These are phyloP conservation scores for Aspergillus transmontanensis DNA, from an alignment of 2,329 filamentous ascomycete genomes.

Conservation along the genomic window DNA sequence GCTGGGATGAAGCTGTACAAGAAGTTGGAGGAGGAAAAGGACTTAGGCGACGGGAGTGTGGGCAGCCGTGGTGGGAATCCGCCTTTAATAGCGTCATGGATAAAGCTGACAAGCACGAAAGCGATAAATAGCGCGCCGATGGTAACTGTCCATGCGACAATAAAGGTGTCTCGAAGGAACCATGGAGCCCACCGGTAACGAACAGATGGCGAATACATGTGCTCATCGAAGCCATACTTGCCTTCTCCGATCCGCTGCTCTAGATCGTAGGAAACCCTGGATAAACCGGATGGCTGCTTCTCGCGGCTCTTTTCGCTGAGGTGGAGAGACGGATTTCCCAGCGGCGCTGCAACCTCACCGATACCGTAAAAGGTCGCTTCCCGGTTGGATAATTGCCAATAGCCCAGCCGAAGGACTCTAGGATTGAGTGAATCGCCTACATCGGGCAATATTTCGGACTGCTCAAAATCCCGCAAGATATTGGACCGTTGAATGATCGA, in stretches of 20 bases:
- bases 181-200: slow-evolving; percentile 74
- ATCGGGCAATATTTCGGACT: slow-evolving; percentile 62
- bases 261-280: slow-evolving; percentile 36
- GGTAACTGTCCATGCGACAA: slow-evolving; percentile 67
- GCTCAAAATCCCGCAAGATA: slow-evolving; percentile 70
- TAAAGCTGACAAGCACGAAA: slow-evolving; percentile 77
- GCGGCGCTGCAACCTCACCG: slow-evolving; percentile 62
- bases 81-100: slow-evolving; percentile 64
- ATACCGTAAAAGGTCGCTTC: slow-evolving; percentile 77
- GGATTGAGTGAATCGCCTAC: slow-evolving; percentile 54
- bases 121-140: slow-evolving; percentile 66
- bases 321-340: slow-evolving; percentile 47
- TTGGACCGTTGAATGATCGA: slow-evolving; percentile 80
- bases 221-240: slow-evolving; percentile 51
- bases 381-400: slow-evolving; percentile 73
- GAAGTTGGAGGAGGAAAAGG: slow-evolving; percentile 86
- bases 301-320: slow-evolving; percentile 32
- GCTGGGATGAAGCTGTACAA: slow-evolving; percentile 71
- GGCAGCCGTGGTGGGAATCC: slow-evolving; percentile 74
- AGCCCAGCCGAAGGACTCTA: slow-evolving; percentile 74
- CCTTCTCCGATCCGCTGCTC: slow-evolving; percentile 40
- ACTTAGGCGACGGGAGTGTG: slow-evolving; percentile 60
- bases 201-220: slow-evolving; percentile 54
- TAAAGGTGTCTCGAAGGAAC: slow-evolving; percentile 68
- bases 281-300: slow-evolving; percentile 37